Conservation (phyloP, 2,329 filamentous ascomycete species). For the Raffaelea arxii region DNA sequence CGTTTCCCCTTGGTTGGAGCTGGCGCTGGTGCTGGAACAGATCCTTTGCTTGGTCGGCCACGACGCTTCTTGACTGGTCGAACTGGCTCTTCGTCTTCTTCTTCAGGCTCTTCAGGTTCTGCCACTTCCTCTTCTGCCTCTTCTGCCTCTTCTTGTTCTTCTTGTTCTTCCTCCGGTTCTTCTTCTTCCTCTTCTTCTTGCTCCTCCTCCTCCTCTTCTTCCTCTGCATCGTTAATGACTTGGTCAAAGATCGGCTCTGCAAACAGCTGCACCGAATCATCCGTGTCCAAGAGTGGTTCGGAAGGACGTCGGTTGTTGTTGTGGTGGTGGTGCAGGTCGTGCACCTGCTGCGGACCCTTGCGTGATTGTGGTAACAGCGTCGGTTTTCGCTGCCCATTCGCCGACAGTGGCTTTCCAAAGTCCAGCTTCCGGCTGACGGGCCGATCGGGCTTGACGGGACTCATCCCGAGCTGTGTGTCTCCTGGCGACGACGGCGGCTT, state of each 20-base stretch:
- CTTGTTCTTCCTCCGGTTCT: conserved; percentile 15
- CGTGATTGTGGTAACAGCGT: background rate
- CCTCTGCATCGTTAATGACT: conserved; percentile 11
- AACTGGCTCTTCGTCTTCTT: background rate
- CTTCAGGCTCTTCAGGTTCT: background rate
- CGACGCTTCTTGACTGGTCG: conserved; percentile 1
- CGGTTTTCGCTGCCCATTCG: conserved; percentile 14
- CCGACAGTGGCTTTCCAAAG: conserved; percentile 27
- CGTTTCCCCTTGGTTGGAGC: no score
- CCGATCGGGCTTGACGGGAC: conserved; percentile 23
- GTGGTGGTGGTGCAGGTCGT: conserved; percentile 15
- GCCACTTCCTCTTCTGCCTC: conserved; percentile 7
- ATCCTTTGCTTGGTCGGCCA: conserved; percentile 1
- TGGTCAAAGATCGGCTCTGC: conserved; percentile 8
- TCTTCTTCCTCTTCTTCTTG: conserved; percentile 16
- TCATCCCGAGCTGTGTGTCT: conserved; percentile 19
- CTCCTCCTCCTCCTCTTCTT: conserved; percentile 18
- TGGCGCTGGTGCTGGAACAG: no score
- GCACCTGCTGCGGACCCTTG: background rate
- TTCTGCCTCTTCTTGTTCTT: conserved; percentile 15
- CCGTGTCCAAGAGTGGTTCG: no score
- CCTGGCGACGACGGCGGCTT: conserved; percentile 42
- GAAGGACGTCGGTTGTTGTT: conserved; percentile 15
- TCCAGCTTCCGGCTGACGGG: conserved; percentile 46
- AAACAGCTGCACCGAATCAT: conserved; percentile 35